Percentiles rank a stretch among this genome's conserved stretches.
phyloP scores from a whole-genome alignment of 169 alveolate genomes.

The Amoebophrya sp. region DNA sequence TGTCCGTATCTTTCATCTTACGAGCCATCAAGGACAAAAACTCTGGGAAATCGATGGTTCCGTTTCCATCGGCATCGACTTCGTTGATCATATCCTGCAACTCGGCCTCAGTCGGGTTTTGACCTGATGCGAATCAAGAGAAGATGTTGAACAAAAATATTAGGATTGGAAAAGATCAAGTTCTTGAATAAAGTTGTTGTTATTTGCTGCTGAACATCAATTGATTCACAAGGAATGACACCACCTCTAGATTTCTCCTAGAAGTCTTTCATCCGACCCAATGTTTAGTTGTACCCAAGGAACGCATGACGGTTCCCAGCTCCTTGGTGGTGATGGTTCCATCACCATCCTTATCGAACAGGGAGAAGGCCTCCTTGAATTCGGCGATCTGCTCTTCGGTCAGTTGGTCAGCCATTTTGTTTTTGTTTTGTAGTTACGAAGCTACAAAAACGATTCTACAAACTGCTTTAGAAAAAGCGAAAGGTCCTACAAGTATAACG shows the following conservation, averaged over 20 bases:
- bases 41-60: constrained; percentile 95
- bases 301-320: constrained; percentile 91
- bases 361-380: constrained; percentile 97
- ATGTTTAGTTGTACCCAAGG: constrained; percentile 41
- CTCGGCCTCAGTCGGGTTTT: constrained; percentile 93
- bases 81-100: constrained; percentile 86
- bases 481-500: not conserved
- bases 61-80: constrained; percentile 85
- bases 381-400: constrained; percentile 99
- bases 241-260: no score
- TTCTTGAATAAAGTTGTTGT: no score
- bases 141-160: no score
- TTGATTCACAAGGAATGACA: no score
- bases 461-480: not conserved
- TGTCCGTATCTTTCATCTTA: constrained; percentile 95
- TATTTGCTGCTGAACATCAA: no score
- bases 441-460: not conserved
- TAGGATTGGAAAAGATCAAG: no score
- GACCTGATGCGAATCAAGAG: no score
- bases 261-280: no score
- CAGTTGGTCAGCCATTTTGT: constrained; percentile 91
- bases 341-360: constrained; percentile 99
- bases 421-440: not conserved
- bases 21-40: constrained; percentile 95
- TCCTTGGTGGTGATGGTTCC: constrained; percentile 72